Evolutionary conservation across 306 rosid genomes (phyloP), one percentile per base, ranked within the genome.

Genomic region (Pyrus betulifolia): DNA sequence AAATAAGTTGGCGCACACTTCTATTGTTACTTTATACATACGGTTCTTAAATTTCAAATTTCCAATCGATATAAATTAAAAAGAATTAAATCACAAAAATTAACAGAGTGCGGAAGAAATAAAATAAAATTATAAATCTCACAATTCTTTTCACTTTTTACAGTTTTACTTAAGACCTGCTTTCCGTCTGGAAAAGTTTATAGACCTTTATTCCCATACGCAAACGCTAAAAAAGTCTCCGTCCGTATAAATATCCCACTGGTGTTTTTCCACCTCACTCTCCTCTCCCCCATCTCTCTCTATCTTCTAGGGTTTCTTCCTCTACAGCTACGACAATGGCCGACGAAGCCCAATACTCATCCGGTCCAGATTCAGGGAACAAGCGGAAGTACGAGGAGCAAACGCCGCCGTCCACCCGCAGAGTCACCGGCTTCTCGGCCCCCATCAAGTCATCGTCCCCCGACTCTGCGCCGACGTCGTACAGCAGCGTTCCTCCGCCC

Each of bases 381-480:
- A 95, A 95, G 80, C 97, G 99, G 65, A 95, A 92, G 79, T 95
- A 90, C 76, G 97, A 95, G 0, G 99, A 95, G n/a, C 86, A 82
- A 9, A 72, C 85, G 58, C 44, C 81, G 44, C 84, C 85, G 8
- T 79, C 86, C 27, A 59, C 81, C 11, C 89, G 89, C 54, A 76
- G 91, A 12, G 75, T 84, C 57, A 90, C 97, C 5, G 93, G 94
- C 4, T 93, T 93, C 82, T 93, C 97, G 2, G 89, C 83, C 2
- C 90, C 96, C 11, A 87, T 88, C 77, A 57, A 80, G 0, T 82
- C 95, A 45, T 31, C 86, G 0, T 82, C 96, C 8, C 83, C 93
- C 49, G 95, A 84, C 62, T 63, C 86, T 9, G 80, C 73, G 2
- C 90, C 88, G 10, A 58, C 87, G 0, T 79, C 89, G 4, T 91